Percentiles rank a stretch among this genome's conserved stretches.
Conservation (phyloP, 192 early-diverging fungal genomes). For the Mortierella hygrophila region DNA sequence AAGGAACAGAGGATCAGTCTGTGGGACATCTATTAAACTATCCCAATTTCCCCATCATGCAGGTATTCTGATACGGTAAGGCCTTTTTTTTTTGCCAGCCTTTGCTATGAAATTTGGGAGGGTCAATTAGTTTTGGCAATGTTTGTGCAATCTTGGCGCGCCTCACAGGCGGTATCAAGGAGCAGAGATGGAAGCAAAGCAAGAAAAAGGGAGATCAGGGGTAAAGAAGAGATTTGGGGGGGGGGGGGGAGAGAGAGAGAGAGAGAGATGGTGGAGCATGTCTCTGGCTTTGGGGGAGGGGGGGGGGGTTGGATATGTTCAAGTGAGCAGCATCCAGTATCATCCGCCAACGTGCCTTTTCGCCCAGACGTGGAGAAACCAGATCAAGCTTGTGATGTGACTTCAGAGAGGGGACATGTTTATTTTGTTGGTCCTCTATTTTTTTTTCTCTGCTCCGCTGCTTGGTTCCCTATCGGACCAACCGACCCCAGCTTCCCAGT, state of each 20-base stretch:
- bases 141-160: not conserved
- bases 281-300: not conserved
- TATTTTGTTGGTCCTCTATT: not conserved
- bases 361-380: not conserved
- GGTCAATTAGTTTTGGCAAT: not conserved
- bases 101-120: not conserved
- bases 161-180: not conserved
- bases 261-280: not conserved
- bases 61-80: not conserved
- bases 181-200: not conserved
- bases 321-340: not conserved
- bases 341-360: not conserved
- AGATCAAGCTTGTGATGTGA: not conserved
- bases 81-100: not conserved
- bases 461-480: not conserved
- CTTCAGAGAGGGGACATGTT: not conserved
- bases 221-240: not conserved
- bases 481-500: not conserved
- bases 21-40: conserved; percentile 57
- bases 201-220: not conserved
- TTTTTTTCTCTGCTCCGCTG: conserved; percentile 8
- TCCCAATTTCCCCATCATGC: conserved; percentile 3
- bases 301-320: not conserved
- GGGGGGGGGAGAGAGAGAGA: too few relatives aligned
- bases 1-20: conserved; percentile 57